Percentiles rank a stretch among this genome's conserved stretches.
Evolutionary conservation across 2,329 filamentous ascomycete genomes (phyloP).

Genomic region (Emergomyces pasteurianus): DNA sequence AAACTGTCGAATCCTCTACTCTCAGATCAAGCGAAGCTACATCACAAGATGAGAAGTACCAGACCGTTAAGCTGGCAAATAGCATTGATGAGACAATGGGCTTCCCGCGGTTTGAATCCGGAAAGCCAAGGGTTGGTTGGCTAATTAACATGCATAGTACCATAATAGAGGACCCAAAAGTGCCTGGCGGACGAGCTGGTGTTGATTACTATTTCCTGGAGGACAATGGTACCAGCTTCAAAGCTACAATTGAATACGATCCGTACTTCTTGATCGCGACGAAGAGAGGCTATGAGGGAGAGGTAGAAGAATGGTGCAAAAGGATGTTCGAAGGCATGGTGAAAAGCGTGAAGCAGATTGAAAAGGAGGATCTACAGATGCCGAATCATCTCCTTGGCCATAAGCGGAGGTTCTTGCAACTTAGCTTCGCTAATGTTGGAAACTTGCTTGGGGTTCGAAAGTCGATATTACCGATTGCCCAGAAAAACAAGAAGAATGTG

Average conservation of each 20-base stretch:
- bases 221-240: constrained; percentile 80
- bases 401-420: constrained; percentile 72
- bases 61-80: constrained; percentile 71
- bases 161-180: constrained; percentile 68
- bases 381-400: constrained; percentile 94
- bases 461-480: constrained; percentile 77
- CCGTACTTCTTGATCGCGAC: constrained; percentile 92
- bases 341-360: constrained; percentile 62
- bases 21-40: constrained; percentile 69
- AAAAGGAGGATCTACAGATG: constrained; percentile 89
- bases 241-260: constrained; percentile 90
- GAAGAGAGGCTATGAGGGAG: constrained; percentile 73
- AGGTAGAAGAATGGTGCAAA: constrained; percentile 90
- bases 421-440: constrained; percentile 75
- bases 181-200: constrained; percentile 72
- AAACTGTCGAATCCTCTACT: constrained; percentile 68
- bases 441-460: constrained; percentile 77
- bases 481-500: constrained; percentile 93
- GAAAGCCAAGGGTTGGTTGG: constrained; percentile 78
- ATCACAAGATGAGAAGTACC: constrained; percentile 83
- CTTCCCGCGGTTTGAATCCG: constrained; percentile 82
- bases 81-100: constrained; percentile 92
- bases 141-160: constrained; percentile 92
- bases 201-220: constrained; percentile 97
- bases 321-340: constrained; percentile 71